phyloP scores from a whole-genome alignment of 208 protist species.

The Angomonas ambiguus region DNA sequence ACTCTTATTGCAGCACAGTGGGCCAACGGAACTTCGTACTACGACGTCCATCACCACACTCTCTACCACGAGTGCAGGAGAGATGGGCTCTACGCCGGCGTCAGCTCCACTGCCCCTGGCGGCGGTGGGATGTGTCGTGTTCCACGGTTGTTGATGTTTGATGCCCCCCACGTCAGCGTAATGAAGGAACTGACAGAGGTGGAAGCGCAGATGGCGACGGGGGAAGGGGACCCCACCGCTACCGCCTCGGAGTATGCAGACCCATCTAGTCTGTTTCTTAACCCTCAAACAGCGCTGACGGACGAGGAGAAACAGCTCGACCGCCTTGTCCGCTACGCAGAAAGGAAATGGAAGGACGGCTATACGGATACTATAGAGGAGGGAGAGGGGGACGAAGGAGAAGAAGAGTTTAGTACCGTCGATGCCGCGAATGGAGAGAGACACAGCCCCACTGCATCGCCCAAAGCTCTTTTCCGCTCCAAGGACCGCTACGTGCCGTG shows the following conservation, averaged over 20 bases:
- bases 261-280: not conserved
- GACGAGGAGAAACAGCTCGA: slow-evolving; percentile 6
- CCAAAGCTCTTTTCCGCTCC: slow-evolving; percentile 35
- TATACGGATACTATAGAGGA: slow-evolving; percentile 3
- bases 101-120: slow-evolving; percentile 7
- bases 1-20: slow-evolving; percentile 83
- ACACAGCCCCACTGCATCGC: not conserved
- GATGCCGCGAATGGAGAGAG: not conserved
- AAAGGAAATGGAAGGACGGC: not conserved
- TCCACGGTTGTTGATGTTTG: slow-evolving; percentile 65
- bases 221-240: slow-evolving; percentile 8
- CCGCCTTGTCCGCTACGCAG: not conserved
- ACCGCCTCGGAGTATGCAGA: not conserved
- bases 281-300: not conserved
- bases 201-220: slow-evolving; percentile 3
- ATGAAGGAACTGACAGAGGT: slow-evolving; percentile 31
- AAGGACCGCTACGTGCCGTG: slow-evolving; percentile 54
- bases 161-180: slow-evolving; percentile 59
- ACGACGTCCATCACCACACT: slow-evolving; percentile 58
- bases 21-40: slow-evolving; percentile 74
- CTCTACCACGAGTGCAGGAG: slow-evolving; percentile 53
- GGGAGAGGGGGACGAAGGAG: slow-evolving; percentile 3
- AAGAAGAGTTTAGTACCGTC: not conserved
- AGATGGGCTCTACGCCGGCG: slow-evolving; percentile 28
- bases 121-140: slow-evolving; percentile 26